A percentile compares a stretch with the other conserved stretches of the same genome.
These are phyloP conservation scores for Parsonsia alboflavescens DNA, from an alignment of 257 asterid genomes.

Conservation along the genomic window DNA sequence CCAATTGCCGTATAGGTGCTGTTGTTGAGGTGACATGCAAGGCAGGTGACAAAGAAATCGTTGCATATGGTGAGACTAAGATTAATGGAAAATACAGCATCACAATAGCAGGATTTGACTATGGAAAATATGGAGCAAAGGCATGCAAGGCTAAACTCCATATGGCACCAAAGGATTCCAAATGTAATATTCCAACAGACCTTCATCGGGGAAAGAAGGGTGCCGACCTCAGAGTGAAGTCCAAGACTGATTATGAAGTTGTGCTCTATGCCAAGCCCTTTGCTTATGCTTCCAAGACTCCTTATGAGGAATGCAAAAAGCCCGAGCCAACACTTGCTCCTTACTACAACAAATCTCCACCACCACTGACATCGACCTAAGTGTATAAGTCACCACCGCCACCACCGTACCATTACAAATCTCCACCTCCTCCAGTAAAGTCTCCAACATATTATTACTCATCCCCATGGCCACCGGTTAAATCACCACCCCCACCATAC, in stretches of 20 bases:
- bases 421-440: neutral
- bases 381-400: slow-evolving; percentile 1
- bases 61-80: slow-evolving; percentile 63
- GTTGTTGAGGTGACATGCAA: slow-evolving; percentile 70
- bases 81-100: slow-evolving; percentile 61
- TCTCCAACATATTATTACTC: neutral
- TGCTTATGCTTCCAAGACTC: slow-evolving; percentile 67
- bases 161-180: slow-evolving; percentile 56
- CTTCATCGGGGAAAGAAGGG: slow-evolving; percentile 58
- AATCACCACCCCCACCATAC: neutral
- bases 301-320: slow-evolving; percentile 43
- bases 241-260: slow-evolving; percentile 52
- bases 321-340: slow-evolving; percentile 48
- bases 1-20: slow-evolving; percentile 42
- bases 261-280: slow-evolving; percentile 62
- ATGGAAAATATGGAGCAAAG: slow-evolving; percentile 52
- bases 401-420: slow-evolving; percentile 17
- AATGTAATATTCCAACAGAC: slow-evolving; percentile 49
- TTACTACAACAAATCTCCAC: slow-evolving; percentile 52
- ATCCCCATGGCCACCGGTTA: neutral
- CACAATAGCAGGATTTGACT: slow-evolving; percentile 44
- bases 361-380: slow-evolving; percentile 28
- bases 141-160: slow-evolving; percentile 74
- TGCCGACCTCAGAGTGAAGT: slow-evolving; percentile 50
- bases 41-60: slow-evolving; percentile 48